A percentile compares a stretch with the other conserved stretches of the same genome.
Evolutionary conservation across 345 rosid species (phyloP).

Genomic region (Moricandia arvensis): DNA sequence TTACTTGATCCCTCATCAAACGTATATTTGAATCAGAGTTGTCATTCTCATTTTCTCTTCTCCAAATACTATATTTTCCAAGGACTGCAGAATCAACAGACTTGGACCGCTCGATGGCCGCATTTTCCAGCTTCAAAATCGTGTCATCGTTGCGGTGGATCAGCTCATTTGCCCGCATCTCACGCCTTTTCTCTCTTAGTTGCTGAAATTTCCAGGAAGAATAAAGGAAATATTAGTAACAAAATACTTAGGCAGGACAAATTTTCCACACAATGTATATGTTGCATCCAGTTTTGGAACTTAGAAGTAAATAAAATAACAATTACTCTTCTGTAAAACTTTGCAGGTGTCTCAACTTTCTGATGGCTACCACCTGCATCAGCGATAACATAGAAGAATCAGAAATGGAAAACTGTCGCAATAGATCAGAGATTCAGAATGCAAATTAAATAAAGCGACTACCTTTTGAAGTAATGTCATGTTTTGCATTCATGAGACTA

Average conservation of each 20-base stretch:
- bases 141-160: slow-evolving; percentile 69
- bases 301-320: not conserved
- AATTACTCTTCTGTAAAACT: slow-evolving; percentile 74
- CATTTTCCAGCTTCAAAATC: slow-evolving; percentile 77
- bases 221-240: not conserved
- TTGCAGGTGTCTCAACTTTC: slow-evolving; percentile 61
- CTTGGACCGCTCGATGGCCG: slow-evolving; percentile 91
- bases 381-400: slow-evolving; percentile 21
- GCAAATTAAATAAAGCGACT: slow-evolving; percentile 17
- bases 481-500: slow-evolving; percentile 45
- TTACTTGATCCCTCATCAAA: slow-evolving; percentile 89
- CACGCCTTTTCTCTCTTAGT: slow-evolving; percentile 80
- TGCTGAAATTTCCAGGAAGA: slow-evolving; percentile 53
- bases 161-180: slow-evolving; percentile 73
- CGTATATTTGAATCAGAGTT: slow-evolving; percentile 84
- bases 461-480: slow-evolving; percentile 40
- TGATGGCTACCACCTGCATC: slow-evolving; percentile 52
- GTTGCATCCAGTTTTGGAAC: not conserved
- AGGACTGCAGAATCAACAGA: slow-evolving; percentile 93
- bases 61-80: slow-evolving; percentile 96
- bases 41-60: slow-evolving; percentile 87
- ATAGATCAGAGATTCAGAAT: not conserved
- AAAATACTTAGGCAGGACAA: not conserved
- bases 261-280: not conserved
- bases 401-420: slow-evolving; percentile 14